phyloP scores from a whole-genome alignment of 1,284 basidiomycete genomes.

The Hemileia vastatrix region DNA sequence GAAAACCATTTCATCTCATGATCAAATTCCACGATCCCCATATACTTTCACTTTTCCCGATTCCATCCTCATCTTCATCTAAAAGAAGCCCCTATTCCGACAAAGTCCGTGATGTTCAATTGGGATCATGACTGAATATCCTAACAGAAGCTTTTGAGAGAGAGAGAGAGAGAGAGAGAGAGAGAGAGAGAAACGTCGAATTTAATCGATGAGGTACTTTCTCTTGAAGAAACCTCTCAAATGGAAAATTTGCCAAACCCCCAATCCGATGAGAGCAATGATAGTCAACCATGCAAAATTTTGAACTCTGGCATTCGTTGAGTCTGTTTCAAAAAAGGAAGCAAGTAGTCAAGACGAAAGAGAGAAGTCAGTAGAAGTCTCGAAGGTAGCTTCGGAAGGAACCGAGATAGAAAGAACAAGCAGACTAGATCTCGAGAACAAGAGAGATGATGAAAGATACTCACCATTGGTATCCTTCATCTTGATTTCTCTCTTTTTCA shows the following conservation, averaged over 20 bases:
- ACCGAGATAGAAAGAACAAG: neutral
- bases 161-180: no score
- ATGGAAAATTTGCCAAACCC: slow-evolving; percentile 89
- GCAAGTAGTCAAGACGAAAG: neutral
- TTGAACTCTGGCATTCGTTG: slow-evolving; percentile 81
- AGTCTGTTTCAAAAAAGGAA: slow-evolving; percentile 53
- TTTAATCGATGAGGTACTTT: slow-evolving; percentile 88
- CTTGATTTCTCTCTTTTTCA: slow-evolving; percentile 38
- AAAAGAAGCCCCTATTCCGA: no score
- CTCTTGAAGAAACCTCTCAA: slow-evolving; percentile 88
- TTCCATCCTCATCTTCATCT: no score
- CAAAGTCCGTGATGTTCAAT: no score
- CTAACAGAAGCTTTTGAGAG: no score
- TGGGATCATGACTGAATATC: no score
- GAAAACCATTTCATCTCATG: no score
- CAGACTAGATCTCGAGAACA: neutral
- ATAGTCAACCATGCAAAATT: slow-evolving; percentile 86
- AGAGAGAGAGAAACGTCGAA: no score
- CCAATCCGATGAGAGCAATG: slow-evolving; percentile 66
- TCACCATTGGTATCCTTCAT: slow-evolving; percentile 41
- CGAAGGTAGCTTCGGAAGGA: neutral
- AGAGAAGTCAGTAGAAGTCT: no score
- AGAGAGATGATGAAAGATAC: no score
- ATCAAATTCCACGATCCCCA: no score
- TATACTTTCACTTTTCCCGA: no score